Percentiles rank a stretch among this genome's conserved stretches.
These are phyloP conservation scores for Collariella sp. DNA, from an alignment of 495 filamentous ascomycete species.

Conservation along the genomic window DNA sequence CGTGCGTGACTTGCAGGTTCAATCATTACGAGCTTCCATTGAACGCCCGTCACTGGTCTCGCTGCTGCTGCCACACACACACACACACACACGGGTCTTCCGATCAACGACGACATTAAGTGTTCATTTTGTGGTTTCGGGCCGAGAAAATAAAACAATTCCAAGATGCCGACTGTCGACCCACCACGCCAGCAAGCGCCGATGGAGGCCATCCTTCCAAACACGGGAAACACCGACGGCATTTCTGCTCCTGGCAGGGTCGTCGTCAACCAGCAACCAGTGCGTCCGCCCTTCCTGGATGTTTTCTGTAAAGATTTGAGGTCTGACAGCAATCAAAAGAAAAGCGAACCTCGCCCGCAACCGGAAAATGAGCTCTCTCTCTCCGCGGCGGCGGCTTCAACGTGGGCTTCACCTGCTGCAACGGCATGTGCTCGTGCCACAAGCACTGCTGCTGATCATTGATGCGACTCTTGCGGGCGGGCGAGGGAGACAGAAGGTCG, in stretches of 20 bases:
- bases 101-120: too few relatives aligned
- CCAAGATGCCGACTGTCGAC: slow-evolving; percentile 14
- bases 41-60: neutral
- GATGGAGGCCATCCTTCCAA: slow-evolving; percentile 18
- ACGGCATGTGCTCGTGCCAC: slow-evolving; percentile 14
- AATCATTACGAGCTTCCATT: too few relatives aligned
- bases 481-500: too few relatives aligned
- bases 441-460: slow-evolving; percentile 6
- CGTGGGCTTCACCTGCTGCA: slow-evolving; percentile 17
- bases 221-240: too few relatives aligned
- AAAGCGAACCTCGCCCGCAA: slow-evolving; percentile 6
- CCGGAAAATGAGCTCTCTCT: slow-evolving; percentile 3
- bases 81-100: too few relatives aligned
- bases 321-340: slow-evolving; percentile 7
- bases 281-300: neutral
- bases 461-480: too few relatives aligned
- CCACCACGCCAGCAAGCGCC: slow-evolving; percentile 19
- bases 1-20: neutral
- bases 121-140: too few relatives aligned
- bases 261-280: slow-evolving; percentile 12
- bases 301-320: neutral
- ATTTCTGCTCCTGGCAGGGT: neutral
- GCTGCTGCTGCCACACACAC: too few relatives aligned
- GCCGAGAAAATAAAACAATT: slow-evolving; percentile 1
- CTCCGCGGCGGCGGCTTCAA: slow-evolving; percentile 16